Percentiles rank a stretch among this genome's conserved stretches.
phyloP scores from a whole-genome alignment of 2,329 filamentous ascomycete species.

The Aphanocladium album region DNA sequence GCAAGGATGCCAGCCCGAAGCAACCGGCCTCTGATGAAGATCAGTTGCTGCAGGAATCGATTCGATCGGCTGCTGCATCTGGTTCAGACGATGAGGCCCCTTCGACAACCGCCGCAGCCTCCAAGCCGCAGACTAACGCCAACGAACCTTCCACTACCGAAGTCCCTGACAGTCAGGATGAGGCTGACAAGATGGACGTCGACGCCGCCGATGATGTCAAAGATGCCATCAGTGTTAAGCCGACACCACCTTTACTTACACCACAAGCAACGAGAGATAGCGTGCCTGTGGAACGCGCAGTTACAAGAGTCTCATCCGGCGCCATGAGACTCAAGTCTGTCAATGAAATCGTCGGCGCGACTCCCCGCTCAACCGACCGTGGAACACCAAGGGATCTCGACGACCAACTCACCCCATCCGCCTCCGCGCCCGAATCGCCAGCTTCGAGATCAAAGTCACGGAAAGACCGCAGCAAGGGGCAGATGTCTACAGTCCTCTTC shows the following conservation, averaged over 20 bases:
- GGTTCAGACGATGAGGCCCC: slow-evolving; percentile 13
- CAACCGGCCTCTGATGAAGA: slow-evolving; percentile 34
- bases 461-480: slow-evolving; percentile 58
- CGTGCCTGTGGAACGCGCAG: slow-evolving; percentile 46
- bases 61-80: slow-evolving; percentile 24
- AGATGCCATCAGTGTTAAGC: background rate
- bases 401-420: slow-evolving; percentile 36
- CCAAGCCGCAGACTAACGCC: background rate
- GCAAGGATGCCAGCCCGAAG: slow-evolving; percentile 28
- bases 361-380: slow-evolving; percentile 32
- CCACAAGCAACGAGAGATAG: slow-evolving; percentile 16
- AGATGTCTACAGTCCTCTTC: slow-evolving; percentile 72
- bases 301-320: slow-evolving; percentile 64
- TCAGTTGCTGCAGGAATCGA: slow-evolving; percentile 41
- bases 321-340: slow-evolving; percentile 68
- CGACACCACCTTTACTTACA: slow-evolving; percentile 13
- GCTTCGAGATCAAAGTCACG: slow-evolving; percentile 34
- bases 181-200: slow-evolving; percentile 31
- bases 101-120: background rate
- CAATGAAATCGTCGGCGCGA: slow-evolving; percentile 64
- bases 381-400: slow-evolving; percentile 24
- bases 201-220: slow-evolving; percentile 22
- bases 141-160: slow-evolving; percentile 16
- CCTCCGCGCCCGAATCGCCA: slow-evolving; percentile 41
- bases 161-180: slow-evolving; percentile 33